These are phyloP conservation scores for Yarrowia osloensis DNA, from an alignment of 805 yeast genomes.

Conservation along the genomic window DNA sequence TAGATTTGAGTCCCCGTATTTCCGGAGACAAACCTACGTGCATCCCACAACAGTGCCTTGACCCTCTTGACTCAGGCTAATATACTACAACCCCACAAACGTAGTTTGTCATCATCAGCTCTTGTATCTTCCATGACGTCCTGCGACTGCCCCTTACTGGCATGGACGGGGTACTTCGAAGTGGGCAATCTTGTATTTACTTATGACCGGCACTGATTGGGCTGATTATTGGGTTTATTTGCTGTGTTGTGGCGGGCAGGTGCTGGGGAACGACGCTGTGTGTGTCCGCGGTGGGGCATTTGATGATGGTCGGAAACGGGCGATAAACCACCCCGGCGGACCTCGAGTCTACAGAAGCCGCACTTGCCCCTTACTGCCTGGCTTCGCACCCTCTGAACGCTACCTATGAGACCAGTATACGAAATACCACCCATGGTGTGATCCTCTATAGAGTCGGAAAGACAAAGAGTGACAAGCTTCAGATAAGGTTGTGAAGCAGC, in stretches of 20 bases:
- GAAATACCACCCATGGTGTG: neutral
- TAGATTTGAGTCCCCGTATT: neutral
- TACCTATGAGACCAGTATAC: neutral
- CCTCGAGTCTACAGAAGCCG: too few relatives aligned
- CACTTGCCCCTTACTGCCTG: too few relatives aligned
- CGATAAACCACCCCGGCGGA: too few relatives aligned
- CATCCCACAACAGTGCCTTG: too few relatives aligned
- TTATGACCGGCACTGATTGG: neutral
- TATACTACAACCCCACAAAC: neutral
- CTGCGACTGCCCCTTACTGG: neutral
- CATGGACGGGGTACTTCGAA: too few relatives aligned
- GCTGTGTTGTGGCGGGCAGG: too few relatives aligned
- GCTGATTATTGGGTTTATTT: neutral
- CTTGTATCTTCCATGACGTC: neutral
- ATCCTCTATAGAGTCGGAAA: neutral
- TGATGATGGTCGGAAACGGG: too few relatives aligned
- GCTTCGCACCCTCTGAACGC: too few relatives aligned
- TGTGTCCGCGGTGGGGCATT: too few relatives aligned
- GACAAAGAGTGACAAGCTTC: neutral
- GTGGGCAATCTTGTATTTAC: neutral
- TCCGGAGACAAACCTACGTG: neutral
- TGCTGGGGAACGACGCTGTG: too few relatives aligned
- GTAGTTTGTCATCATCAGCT: neutral
- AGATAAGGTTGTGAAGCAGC: constrained; percentile 1
- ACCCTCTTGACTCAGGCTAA: neutral